phyloP scores from a whole-genome alignment of 305 asterid species.

The Fraxinus sp. region DNA sequence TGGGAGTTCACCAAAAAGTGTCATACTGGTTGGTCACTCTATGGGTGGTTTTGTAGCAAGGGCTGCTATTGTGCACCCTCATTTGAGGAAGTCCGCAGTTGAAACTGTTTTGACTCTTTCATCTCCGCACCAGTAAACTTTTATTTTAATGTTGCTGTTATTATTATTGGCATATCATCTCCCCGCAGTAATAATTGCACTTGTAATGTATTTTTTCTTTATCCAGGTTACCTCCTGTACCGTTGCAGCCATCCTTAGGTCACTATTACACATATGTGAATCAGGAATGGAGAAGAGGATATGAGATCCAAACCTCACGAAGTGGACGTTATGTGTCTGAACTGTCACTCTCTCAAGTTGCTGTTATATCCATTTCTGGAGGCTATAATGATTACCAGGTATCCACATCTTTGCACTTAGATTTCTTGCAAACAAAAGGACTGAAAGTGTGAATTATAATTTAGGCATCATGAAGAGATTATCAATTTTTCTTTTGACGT shows the following conservation, averaged over 20 bases:
- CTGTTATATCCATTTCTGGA: slow-evolving; percentile 82
- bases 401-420: slow-evolving; percentile 24
- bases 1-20: slow-evolving; percentile 68
- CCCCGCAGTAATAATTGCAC: slow-evolving; percentile 12
- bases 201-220: slow-evolving; percentile 19
- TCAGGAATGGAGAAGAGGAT: slow-evolving; percentile 88
- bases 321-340: slow-evolving; percentile 54
- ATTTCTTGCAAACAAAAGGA: slow-evolving; percentile 7
- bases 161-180: slow-evolving; percentile 15
- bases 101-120: slow-evolving; percentile 92
- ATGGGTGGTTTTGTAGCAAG: slow-evolving; percentile 99
- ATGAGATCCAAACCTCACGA: slow-evolving; percentile 58
- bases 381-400: slow-evolving; percentile 98
- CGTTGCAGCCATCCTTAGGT: slow-evolving; percentile 93
- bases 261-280: slow-evolving; percentile 75
- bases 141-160: not conserved
- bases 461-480: slow-evolving; percentile 6
- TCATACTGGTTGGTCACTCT: slow-evolving; percentile 96
- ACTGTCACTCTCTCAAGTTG: slow-evolving; percentile 70
- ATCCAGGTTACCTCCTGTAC: slow-evolving; percentile 83
- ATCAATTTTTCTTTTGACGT: slow-evolving; percentile 8
- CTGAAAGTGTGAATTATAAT: slow-evolving; percentile 16
- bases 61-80: slow-evolving; percentile 89
- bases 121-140: slow-evolving; percentile 88
- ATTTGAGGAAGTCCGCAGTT: slow-evolving; percentile 80